Percentiles rank a stretch among this genome's conserved stretches.
These are phyloP conservation scores for Mycena olivaceomarginata DNA, from an alignment of 768 basidiomycete genomes.

Conservation along the genomic window DNA sequence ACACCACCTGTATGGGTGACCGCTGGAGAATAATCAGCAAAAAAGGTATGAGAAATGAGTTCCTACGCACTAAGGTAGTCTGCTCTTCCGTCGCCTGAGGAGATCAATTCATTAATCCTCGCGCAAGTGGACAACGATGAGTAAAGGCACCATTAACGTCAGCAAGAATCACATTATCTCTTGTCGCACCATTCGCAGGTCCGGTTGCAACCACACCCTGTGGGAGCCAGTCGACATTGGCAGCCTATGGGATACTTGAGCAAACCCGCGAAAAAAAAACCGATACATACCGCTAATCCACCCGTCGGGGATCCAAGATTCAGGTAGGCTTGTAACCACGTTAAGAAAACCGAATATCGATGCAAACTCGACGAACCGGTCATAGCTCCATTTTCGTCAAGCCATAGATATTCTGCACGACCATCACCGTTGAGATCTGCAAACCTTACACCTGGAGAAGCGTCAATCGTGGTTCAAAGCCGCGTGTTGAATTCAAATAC, in stretches of 20 bases:
- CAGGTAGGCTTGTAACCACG: neutral
- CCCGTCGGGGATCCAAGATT: neutral
- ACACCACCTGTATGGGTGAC: slow-evolving; percentile 1
- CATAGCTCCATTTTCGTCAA: slow-evolving; percentile 21
- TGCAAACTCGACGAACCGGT: neutral
- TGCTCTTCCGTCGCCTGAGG: slow-evolving; percentile 18
- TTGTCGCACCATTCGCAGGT: neutral
- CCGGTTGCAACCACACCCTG: slow-evolving; percentile 27
- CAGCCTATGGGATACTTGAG: slow-evolving; percentile 2
- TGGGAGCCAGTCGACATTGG: slow-evolving; percentile 8
- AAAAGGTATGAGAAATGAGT: neutral
- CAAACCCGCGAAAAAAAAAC: neutral
- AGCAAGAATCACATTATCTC: slow-evolving; percentile 22
- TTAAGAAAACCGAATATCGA: neutral
- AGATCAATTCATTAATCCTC: neutral
- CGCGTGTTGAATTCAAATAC: neutral
- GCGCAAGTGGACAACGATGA: neutral
- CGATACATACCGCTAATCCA: slow-evolving; percentile 2
- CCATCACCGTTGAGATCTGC: slow-evolving; percentile 18
- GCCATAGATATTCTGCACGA: slow-evolving; percentile 13
- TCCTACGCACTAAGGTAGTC: slow-evolving; percentile 22
- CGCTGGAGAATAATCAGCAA: neutral
- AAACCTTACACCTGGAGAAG: slow-evolving; percentile 21
- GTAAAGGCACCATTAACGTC: slow-evolving; percentile 12
- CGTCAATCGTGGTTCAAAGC: neutral